phyloP scores from a whole-genome alignment of 2,329 filamentous ascomycete genomes.

The Penicillium sp. region DNA sequence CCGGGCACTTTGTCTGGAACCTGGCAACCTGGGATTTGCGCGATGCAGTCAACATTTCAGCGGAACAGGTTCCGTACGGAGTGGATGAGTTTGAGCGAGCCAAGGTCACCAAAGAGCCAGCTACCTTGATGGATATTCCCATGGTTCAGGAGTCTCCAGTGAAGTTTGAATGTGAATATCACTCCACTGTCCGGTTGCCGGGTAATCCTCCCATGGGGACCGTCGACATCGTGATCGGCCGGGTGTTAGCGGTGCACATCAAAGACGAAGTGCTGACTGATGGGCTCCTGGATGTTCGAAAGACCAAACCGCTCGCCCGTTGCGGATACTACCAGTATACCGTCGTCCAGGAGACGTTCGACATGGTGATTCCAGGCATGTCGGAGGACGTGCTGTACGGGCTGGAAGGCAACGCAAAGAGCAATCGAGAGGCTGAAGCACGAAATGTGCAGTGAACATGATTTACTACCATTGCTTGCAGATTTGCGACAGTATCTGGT shows the following conservation, averaged over 20 bases:
- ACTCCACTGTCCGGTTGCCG: conserved; percentile 56
- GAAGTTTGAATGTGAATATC: conserved; percentile 60
- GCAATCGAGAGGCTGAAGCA: conserved; percentile 15
- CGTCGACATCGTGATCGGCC: conserved; percentile 60
- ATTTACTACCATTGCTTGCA: too few relatives aligned
- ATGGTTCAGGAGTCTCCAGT: conserved; percentile 59
- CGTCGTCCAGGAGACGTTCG: conserved; percentile 58
- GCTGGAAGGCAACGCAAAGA: conserved; percentile 40
- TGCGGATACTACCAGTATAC: conserved; percentile 63
- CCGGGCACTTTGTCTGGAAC: conserved; percentile 61
- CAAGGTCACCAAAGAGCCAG: conserved; percentile 51
- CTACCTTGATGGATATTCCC: conserved; percentile 43
- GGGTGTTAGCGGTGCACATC: conserved; percentile 60
- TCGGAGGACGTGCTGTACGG: conserved; percentile 38
- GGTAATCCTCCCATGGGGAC: conserved; percentile 60
- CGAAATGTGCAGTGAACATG: not conserved
- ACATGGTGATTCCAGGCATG: conserved; percentile 55
- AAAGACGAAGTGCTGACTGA: conserved; percentile 56
- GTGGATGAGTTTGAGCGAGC: conserved; percentile 59
- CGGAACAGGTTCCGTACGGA: conserved; percentile 51
- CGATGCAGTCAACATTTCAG: conserved; percentile 57
- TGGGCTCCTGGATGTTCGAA: conserved; percentile 57
- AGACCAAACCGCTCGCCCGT: conserved; percentile 61
- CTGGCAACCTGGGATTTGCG: conserved; percentile 59
- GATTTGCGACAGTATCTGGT: too few relatives aligned